Percentiles rank a stretch among this genome's conserved stretches.
phyloP scores from a whole-genome alignment of 2,329 filamentous ascomycete genomes.

The Cadophora sp. region DNA sequence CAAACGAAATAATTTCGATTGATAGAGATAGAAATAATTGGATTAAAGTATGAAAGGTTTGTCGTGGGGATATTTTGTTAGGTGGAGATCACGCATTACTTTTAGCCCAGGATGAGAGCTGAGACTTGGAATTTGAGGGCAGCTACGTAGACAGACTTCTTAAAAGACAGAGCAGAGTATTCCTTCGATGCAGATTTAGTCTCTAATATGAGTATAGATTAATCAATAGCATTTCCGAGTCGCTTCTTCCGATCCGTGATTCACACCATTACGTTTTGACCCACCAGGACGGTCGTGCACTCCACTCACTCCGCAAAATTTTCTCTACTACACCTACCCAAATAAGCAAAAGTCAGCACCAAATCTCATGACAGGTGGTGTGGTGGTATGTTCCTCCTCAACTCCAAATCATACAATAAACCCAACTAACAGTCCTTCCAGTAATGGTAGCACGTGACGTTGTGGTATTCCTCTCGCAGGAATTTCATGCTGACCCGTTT shows the following conservation, averaged over 20 bases:
- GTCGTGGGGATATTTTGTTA: background rate
- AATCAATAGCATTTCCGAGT: background rate
- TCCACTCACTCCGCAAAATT: background rate
- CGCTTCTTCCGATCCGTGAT: background rate
- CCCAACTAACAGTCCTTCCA: slow-evolving; percentile 13
- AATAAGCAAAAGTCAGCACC: background rate
- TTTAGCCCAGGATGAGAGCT: no score
- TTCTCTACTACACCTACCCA: background rate
- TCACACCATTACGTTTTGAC: slow-evolving; percentile 7
- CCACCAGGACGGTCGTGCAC: background rate
- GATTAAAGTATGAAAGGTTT: background rate
- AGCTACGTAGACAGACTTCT: no score
- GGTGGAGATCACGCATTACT: no score
- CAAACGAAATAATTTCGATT: background rate
- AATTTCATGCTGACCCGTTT: slow-evolving; percentile 32
- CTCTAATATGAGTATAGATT: background rate
- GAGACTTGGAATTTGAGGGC: background rate
- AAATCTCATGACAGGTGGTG: slow-evolving; percentile 17
- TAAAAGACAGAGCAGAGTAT: no score
- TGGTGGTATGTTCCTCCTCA: slow-evolving; percentile 15
- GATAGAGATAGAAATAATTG: background rate
- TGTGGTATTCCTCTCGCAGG: slow-evolving; percentile 26
- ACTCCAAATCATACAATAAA: background rate
- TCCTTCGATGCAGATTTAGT: no score
- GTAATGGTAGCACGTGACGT: slow-evolving; percentile 33